phyloP scores from a whole-genome alignment of 352 stramenopile species.

The Pythium volutum region DNA sequence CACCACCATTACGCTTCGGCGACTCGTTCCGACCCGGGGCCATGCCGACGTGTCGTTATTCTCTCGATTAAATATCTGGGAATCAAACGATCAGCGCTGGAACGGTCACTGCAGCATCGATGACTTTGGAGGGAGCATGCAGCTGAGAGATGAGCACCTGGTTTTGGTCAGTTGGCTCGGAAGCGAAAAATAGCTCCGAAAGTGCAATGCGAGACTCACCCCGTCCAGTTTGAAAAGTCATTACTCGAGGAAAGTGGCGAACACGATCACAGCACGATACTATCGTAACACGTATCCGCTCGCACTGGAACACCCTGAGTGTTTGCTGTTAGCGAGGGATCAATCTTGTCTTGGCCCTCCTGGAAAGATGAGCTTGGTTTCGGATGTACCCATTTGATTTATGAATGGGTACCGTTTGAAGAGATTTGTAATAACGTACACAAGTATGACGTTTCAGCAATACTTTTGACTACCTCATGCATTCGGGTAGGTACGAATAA shows the following conservation, averaged over 20 bases:
- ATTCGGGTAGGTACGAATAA: conserved; percentile 10
- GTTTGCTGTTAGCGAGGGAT: too few relatives aligned
- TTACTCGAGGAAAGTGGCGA: background rate
- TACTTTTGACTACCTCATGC: background rate
- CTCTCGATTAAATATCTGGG: background rate
- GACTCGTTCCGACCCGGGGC: background rate
- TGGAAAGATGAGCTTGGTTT: background rate
- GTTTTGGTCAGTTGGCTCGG: background rate
- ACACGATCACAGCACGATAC: too few relatives aligned
- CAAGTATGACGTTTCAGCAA: too few relatives aligned
- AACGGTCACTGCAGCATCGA: too few relatives aligned
- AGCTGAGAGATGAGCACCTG: background rate
- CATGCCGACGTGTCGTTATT: conserved; percentile 2
- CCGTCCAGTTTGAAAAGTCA: background rate
- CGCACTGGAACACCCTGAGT: too few relatives aligned
- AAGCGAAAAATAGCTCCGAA: background rate
- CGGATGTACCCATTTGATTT: background rate
- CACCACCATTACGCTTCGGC: conserved; percentile 13
- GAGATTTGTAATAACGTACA: background rate
- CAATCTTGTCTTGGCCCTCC: too few relatives aligned
- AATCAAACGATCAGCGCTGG: background rate
- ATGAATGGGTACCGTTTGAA: conserved; percentile 2
- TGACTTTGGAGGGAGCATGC: background rate
- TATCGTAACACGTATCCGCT: too few relatives aligned
- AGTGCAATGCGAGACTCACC: background rate